Base-by-base conservation (phyloP, 2,329 filamentous ascomycete species). In the Monilinia fructigena region DNA sequence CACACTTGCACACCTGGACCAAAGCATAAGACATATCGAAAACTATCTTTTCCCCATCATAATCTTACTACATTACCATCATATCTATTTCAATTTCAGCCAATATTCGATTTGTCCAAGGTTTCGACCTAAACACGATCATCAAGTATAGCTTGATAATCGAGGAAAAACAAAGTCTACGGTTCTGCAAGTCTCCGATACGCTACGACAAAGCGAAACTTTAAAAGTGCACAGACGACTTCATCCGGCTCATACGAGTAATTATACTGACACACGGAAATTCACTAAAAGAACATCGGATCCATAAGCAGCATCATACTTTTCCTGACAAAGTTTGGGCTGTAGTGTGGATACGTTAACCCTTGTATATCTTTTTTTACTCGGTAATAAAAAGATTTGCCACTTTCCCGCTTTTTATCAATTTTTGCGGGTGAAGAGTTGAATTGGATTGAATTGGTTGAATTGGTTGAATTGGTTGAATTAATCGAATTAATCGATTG, bases 321-420 rank as follows among this genome's bases (percentile, higher is more conserved):
- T 42, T 42, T 16, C 40, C 40, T 16, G 40, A 42, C 12, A 42
- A 40, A 14, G 38, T 40, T 14, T 40, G 38, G 38, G 38, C 38
- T 7, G 45, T n/a, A 6, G 45, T 8, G 45, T 48, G 45, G 45
- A 48, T 31, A 52, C 20, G 0, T 11, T 61, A 52, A 23, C n/a
- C 47, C 47, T 26, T 50, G 20, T 26, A 2, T 26, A 18, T 20
- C 20, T 38, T 31, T 23, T 35, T 26, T 38, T 5, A 18, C 31
- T 48, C 52, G 54, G 63, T 42, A 59, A 50, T 28, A 47, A 47
- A 52, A 45, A 35, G n/a, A 40, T 53, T 65, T 53, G 63, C 63
- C 54, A 65, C 63, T 18, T 45, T 65, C 47, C 54, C 54, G 28
- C 54, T 59, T 59, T 18, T 42, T 14, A 38, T 52, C 63, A 16